phyloP scores from a whole-genome alignment of 73 alveolate species.

The Paramecium caudatum region DNA sequence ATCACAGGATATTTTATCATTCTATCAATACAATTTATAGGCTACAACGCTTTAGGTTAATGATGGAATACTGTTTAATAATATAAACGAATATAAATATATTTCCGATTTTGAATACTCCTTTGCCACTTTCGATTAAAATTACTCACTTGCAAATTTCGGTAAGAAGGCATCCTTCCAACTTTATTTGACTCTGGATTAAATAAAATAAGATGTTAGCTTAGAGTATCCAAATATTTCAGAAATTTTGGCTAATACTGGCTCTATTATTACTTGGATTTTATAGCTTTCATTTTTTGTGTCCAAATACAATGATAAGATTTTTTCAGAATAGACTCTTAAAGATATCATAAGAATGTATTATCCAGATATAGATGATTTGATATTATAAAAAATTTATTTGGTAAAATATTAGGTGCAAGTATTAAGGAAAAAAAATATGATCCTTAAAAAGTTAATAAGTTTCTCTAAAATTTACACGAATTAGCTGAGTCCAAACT shows the following conservation, averaged over 20 bases:
- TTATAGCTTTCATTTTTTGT: not conserved
- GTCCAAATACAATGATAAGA: not conserved
- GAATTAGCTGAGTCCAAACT: not conserved
- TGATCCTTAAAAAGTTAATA: not conserved
- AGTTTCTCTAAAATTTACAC: not conserved
- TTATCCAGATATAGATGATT: not conserved
- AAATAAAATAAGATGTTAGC: not conserved
- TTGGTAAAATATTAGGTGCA: not conserved
- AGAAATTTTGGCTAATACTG: slow-evolving; percentile 3
- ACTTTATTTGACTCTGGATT: not conserved
- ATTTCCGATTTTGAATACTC: not conserved
- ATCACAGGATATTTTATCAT: not conserved
- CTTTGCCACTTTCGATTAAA: not conserved
- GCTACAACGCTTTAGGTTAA: not conserved
- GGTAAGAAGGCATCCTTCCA: not conserved
- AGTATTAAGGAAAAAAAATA: not conserved
- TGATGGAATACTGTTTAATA: not conserved
- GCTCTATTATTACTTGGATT: slow-evolving; percentile 19
- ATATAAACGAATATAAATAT: not conserved
- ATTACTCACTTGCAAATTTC: not conserved
- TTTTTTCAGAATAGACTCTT: not conserved
- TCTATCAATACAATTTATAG: not conserved
- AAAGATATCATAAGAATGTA: not conserved
- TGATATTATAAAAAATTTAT: not conserved
- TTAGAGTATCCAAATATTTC: slow-evolving; percentile 7